Base-by-base conservation (phyloP, 257 asterid species). In the Voacanga thouarsii region DNA sequence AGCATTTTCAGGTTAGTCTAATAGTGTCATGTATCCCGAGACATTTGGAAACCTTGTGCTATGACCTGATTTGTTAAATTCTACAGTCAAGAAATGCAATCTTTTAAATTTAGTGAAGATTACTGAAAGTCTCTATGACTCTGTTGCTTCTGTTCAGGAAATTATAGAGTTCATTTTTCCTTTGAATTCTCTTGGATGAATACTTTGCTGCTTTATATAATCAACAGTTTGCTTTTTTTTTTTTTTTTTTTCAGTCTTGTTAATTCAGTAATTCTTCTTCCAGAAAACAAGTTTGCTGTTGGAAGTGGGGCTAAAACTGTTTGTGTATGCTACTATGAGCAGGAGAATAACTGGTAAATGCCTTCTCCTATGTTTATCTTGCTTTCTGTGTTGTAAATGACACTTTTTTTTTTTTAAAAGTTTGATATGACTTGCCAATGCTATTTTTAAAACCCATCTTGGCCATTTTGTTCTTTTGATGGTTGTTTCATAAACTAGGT, bases 281-380 rank as follows among this genome's bases (percentile, higher is more conserved):
- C 91, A 96, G 99, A 93, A 82, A 96, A 96, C 89, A 96, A 96
- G 89, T 96, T 96, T 85, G 98, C 98, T 77, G 99, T 96, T 83
- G 99, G 99, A 88, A 96, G 99, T 86, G 99, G 99, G 79, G 99
- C 99, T 80, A 96, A 93, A 89, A 93, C 98, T 87, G 98, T 96
- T 79, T 96, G 99, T 78, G 79, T 96, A 84, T 96, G 99, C 92
- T 96, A 96, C 91, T 96, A 96, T 63, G 98, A 96, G 88, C 98
- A 93, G 88, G 99, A 96, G 84, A 96, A 96, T 85, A 93, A 96
- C 89, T 96, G 97, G 99, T 93, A 90, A 82, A 15, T 79, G 80
- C 75, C 80, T 78, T 73, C 56, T 78, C n/a, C 44, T 39, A 15
- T 68, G 69, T 39, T 71, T 68, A 1, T 63, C 37, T 60, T 30